Evolutionary conservation across 2,329 filamentous ascomycete genomes (phyloP), one percentile per base, ranked within the genome.

Genomic region (Capronia americana): DNA sequence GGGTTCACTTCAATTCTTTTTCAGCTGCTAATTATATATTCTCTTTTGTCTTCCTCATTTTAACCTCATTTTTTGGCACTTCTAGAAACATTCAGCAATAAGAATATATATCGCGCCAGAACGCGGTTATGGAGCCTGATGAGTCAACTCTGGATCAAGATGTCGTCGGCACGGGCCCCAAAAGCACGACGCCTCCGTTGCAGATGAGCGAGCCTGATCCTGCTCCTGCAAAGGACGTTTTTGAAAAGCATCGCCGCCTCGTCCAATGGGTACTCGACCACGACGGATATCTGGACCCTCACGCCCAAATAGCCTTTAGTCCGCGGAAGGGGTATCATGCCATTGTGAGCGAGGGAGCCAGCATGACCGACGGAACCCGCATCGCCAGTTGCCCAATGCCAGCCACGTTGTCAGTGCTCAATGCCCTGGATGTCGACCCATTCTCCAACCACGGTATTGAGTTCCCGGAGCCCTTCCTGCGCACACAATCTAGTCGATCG

Each of bases 381-480:
- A 61, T 74, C 26, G 68, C 67, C 1, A 68, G 69, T 57, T 74
- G 72, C 63, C 69, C 72, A 4, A 70, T 73, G 67, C 17, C 62
- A 30, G 54, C 57, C 23, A 69, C 70, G n/a, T 28, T 74, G 17
- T 73, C 71, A 20, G 68, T 72, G 26, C 63, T 74, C 8, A 74
- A 74, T 63, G 71, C 66, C 26, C 62, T 74, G 24, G 65, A 73
- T 46, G 60, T 71, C 14, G 20, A 61, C 24, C 72, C 71, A 20
- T 74, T 74, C 59, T 64, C 64, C 12, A 66, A 61, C 54, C 71
- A 67, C 65, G 72, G 71, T 17, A 69, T 68, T 17, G 63, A 38
- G 8, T 74, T 74, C 61, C 72, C 72, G n/a, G 32, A 60, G 8
- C 23, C 60, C 28, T 74, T 73, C 55, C 65, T 74, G 11, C 24